Base-by-base conservation (phyloP, 1,284 basidiomycete genomes). In the Austroboletus sp. region DNA sequence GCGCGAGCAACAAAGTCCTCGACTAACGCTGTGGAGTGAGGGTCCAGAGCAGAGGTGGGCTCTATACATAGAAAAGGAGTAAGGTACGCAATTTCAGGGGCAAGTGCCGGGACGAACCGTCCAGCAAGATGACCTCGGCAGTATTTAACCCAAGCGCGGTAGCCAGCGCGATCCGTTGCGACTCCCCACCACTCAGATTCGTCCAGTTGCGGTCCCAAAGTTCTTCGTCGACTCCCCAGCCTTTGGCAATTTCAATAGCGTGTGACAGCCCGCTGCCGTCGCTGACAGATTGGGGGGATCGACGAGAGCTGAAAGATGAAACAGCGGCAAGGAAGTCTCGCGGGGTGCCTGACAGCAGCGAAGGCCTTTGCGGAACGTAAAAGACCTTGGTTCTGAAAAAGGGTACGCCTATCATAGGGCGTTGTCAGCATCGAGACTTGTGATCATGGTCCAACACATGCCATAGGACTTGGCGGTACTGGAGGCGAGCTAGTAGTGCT, bases 291-390 rank as follows among this genome's bases (percentile, higher is more conserved):
- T 60, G 60, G 15, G 59, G 48, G 8, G 57, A 44, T 29, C 51
- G 54, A 48, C 83, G 82, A 10, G 85, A 74, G 25, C 65, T 58
- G 57, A 89, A 85, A 8, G 68, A 63, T 23, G 69, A 69, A 48
- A 89, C 68, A 0, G 75, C 70, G 3, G 66, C 58, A 43, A 91
- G 68, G 54, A 91, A 88, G 48, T 85, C 80, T 27, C 75, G 71
- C 2, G 89, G 89, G 4, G 85, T 84, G 5, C 83, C 84, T 0
- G 88, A 79, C n/a, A 92, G 76, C 12, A 92, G 69, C 0, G 88
- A 85, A 0, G 89, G 83, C 16, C 90, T 73, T 64, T 93, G 90
- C 0, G 89, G 89, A 34, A 92, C 80, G 60, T 93, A 93, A 53
- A 82, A 75, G 2, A 92, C 80, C 48, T 74, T 76, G 0, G 84